Evolutionary conservation across 768 basidiomycete genomes (phyloP).

Genomic region (Baorangia bicolor): DNA sequence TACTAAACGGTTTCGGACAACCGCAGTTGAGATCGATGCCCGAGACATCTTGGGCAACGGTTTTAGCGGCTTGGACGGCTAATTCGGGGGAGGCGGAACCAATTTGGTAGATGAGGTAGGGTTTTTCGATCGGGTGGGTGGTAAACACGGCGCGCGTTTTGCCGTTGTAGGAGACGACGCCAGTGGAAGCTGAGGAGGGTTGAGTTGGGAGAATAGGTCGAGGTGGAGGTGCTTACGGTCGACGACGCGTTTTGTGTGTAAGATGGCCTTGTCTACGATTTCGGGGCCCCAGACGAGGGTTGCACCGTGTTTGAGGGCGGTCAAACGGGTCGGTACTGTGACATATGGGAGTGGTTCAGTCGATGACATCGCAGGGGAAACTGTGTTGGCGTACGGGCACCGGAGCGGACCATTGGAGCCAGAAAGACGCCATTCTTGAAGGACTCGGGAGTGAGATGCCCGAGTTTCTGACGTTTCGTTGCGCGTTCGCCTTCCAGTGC

Average conservation of each 20-base stretch:
- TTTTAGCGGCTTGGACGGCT: slow-evolving; percentile 88
- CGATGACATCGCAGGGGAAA: background rate
- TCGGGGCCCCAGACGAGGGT: slow-evolving; percentile 96
- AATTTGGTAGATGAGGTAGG: slow-evolving; percentile 93
- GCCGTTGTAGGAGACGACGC: slow-evolving; percentile 85
- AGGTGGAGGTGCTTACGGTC: slow-evolving; percentile 61
- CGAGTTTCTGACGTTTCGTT: slow-evolving; percentile 54
- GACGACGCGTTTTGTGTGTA: slow-evolving; percentile 78
- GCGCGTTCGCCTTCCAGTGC: slow-evolving; percentile 34
- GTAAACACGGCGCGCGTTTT: slow-evolving; percentile 85
- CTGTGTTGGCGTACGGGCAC: slow-evolving; percentile 63
- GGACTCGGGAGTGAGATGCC: slow-evolving; percentile 63
- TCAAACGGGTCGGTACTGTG: slow-evolving; percentile 80
- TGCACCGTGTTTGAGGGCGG: slow-evolving; percentile 90
- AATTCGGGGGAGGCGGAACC: slow-evolving; percentile 87
- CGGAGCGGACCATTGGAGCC: slow-evolving; percentile 98
- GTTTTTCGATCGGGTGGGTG: slow-evolving; percentile 92
- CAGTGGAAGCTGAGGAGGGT: slow-evolving; percentile 63
- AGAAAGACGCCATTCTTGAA: slow-evolving; percentile 90
- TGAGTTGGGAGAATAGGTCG: background rate
- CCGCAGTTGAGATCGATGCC: slow-evolving; percentile 98
- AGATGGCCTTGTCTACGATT: slow-evolving; percentile 92
- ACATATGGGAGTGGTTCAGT: slow-evolving; percentile 12
- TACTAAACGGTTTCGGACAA: slow-evolving; percentile 95
- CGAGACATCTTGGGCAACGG: slow-evolving; percentile 83